Evolutionary conservation across 305 asterid species (phyloP).

Genomic region (Fraxinus floribunda): DNA sequence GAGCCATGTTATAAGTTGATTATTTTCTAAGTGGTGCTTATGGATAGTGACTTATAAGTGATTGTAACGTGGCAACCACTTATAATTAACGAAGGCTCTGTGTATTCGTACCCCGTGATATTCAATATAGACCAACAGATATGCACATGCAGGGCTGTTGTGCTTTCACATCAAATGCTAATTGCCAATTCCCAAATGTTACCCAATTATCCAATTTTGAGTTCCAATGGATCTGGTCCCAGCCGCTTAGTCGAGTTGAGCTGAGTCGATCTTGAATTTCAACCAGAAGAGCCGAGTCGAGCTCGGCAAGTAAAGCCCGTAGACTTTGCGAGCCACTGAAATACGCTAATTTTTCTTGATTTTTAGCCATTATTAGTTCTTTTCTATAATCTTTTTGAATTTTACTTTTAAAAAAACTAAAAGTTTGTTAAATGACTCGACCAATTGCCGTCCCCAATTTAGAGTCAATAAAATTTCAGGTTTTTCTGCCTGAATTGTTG

Average conservation of each 20-base stretch:
- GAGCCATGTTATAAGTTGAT: conserved; percentile 34
- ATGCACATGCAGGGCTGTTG: conserved; percentile 36
- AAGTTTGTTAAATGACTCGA: background rate
- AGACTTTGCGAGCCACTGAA: background rate
- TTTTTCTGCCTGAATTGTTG: conserved; percentile 21
- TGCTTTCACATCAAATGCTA: conserved; percentile 25
- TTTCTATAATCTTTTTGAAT: too few relatives aligned
- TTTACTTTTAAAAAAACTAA: background rate
- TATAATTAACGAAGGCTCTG: conserved; percentile 18
- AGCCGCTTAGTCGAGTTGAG: background rate
- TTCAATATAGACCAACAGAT: background rate
- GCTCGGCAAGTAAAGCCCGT: background rate
- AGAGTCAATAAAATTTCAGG: background rate
- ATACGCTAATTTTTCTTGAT: background rate
- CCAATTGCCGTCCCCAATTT: background rate
- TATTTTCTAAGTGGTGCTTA: conserved; percentile 17
- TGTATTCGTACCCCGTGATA: background rate
- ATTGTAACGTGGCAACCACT: conserved; percentile 37
- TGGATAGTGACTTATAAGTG: conserved; percentile 29
- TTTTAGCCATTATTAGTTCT: background rate
- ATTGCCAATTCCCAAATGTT: background rate
- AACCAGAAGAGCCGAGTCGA: background rate
- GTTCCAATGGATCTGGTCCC: background rate
- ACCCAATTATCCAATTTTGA: background rate
- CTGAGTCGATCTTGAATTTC: background rate